Conservation (phyloP, 768 basidiomycete species). For the Lepiota venenata region DNA sequence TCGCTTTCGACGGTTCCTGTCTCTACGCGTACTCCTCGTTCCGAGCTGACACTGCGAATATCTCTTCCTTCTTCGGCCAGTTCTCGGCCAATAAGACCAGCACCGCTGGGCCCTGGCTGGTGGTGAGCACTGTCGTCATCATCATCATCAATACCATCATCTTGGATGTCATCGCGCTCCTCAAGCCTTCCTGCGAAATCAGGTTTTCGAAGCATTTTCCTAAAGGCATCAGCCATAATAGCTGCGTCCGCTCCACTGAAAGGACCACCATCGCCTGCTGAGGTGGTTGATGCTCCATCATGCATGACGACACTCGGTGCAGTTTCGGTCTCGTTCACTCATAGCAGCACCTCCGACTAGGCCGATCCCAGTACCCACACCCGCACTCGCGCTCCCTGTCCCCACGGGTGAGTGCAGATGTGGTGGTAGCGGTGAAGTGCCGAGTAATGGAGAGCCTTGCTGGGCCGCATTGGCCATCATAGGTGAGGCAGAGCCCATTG, state of each 20-base stretch:
- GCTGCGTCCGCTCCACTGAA: slow-evolving; percentile 86
- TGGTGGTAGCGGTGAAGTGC: slow-evolving; percentile 19
- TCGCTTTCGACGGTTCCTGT: slow-evolving; percentile 13
- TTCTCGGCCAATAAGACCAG: slow-evolving; percentile 61
- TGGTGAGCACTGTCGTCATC: slow-evolving; percentile 5
- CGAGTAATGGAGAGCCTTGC: slow-evolving; percentile 46
- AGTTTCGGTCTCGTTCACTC: slow-evolving; percentile 26
- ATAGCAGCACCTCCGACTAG: slow-evolving; percentile 22
- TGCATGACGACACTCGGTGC: slow-evolving; percentile 47
- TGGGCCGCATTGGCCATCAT: slow-evolving; percentile 69
- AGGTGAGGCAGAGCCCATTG: slow-evolving; percentile 76
- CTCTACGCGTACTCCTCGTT: slow-evolving; percentile 77
- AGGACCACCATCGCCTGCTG: slow-evolving; percentile 58
- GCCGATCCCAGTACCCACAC: slow-evolving; percentile 11
- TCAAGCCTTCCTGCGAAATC: slow-evolving; percentile 75
- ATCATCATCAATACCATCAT: slow-evolving; percentile 32
- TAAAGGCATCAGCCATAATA: slow-evolving; percentile 91
- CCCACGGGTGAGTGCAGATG: slow-evolving; percentile 11
- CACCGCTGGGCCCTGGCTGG: slow-evolving; percentile 11
- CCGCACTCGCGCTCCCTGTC: slow-evolving; percentile 10
- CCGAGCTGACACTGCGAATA: slow-evolving; percentile 78
- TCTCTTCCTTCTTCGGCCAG: slow-evolving; percentile 89
- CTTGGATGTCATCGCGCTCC: slow-evolving; percentile 62
- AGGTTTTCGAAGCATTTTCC: slow-evolving; percentile 84
- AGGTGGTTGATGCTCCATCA: slow-evolving; percentile 75